Conservation (phyloP, 345 rosid genomes). For the Nasturtium officinale region DNA sequence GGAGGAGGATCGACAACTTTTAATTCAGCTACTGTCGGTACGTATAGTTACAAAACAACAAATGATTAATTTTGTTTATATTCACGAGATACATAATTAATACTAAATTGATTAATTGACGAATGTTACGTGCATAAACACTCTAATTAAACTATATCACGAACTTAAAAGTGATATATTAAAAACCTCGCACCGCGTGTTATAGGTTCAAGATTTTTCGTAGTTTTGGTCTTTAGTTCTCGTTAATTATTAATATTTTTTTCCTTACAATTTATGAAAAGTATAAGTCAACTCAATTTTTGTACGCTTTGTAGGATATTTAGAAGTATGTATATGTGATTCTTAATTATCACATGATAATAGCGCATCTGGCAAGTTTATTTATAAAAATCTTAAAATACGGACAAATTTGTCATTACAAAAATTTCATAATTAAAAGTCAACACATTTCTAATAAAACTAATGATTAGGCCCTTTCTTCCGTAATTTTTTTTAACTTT, state of each 20-base stretch:
- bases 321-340: too few species aligned
- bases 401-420: background rate
- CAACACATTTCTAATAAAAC: too few species aligned
- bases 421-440: background rate
- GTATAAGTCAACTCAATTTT: background rate
- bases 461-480: background rate
- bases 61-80: background rate
- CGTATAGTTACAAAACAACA: slow-evolving; percentile 40
- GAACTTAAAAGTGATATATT: background rate
- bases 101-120: background rate
- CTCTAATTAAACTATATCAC: background rate
- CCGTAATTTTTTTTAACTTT: too few species aligned
- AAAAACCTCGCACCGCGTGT: background rate
- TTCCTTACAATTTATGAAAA: background rate
- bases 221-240: background rate
- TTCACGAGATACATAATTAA: background rate
- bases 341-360: too few species aligned
- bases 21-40: slow-evolving; percentile 88
- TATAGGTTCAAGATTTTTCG: background rate
- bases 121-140: slow-evolving; percentile 25
- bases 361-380: too few species aligned
- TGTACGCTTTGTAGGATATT: background rate
- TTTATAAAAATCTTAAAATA: too few species aligned
- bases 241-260: background rate
- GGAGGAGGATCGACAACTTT: slow-evolving; percentile 86